Evolutionary conservation across 371 early-diverging fungal genomes (phyloP).

Genomic region (Nematocida displodere): DNA sequence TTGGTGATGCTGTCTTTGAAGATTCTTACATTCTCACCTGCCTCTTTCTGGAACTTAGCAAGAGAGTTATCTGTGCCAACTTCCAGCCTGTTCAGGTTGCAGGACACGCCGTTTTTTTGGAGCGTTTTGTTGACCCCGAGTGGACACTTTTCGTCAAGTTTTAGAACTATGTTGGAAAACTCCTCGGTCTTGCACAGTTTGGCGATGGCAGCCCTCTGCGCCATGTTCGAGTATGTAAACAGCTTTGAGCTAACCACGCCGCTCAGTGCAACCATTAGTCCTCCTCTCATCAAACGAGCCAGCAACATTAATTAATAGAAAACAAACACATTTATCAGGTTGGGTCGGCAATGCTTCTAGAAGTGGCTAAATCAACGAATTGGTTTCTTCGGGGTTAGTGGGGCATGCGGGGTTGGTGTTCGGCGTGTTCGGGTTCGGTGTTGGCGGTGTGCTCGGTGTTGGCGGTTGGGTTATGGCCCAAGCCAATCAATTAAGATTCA

Average conservation of each 20-base stretch:
- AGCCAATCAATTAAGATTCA: no score
- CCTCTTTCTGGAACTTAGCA: constrained; percentile 11
- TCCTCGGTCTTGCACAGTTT: background rate
- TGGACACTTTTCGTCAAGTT: background rate
- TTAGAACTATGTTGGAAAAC: background rate
- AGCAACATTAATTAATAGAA: no score
- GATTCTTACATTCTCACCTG: constrained; percentile 15
- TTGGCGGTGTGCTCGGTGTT: no score
- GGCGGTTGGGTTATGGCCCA: no score
- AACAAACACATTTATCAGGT: no score
- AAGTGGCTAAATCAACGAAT: no score
- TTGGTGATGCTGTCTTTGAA: background rate
- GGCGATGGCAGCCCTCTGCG: background rate
- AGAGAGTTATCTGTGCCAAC: background rate
- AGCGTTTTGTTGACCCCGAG: background rate
- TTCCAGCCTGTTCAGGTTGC: background rate
- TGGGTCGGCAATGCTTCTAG: no score
- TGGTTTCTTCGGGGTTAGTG: no score
- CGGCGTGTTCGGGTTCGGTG: no score
- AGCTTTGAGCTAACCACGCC: background rate
- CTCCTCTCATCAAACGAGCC: constrained; percentile 2
- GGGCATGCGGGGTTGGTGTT: no score
- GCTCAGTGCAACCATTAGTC: background rate
- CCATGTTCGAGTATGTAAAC: background rate
- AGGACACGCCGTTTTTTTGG: background rate